Base-by-base conservation (phyloP, 306 rosid genomes). In the Corylus americana region DNA sequence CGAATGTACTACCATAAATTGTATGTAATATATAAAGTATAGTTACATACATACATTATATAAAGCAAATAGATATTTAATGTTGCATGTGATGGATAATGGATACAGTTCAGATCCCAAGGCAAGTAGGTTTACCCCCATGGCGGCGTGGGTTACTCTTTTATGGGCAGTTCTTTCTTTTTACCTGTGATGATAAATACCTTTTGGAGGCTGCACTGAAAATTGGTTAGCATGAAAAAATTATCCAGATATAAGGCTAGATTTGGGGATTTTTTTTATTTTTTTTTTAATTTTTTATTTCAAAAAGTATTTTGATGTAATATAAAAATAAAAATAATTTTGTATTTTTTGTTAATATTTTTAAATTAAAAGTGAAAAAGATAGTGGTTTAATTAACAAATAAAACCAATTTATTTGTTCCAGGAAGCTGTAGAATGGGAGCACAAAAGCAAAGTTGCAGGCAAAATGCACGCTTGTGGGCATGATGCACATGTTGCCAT, bases 391-490 rank as follows among this genome's bases (percentile, higher is more conserved):
- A 22, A 22, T 22, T 22, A 22, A 22, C 25, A 22, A 22, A 22
- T 22, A 22, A 22, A 22, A 22, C 25, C 25, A 22, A 22, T 22
- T 22, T 22, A 22, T 22, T 22, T 4, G 55, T 55, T 75, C 77
- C 55, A 91, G 93, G 97, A 93, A 85, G 92, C 91, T 11, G 92
- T 90, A 55, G 97, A 91, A 54, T 95, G 97, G 97, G 90, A 95
- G 82, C 87, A 90, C 89, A 92, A 89, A 74, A 92, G 97, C 76
- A 95, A 88, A 89, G 95, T 91, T 47, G 87, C 91, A 49, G 98
- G 97, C 82, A 95, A 91, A 87, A 95, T 95, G 98, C 98, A 92
- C 58, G 98, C 98, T 49, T 95, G 98, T 88, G 98, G 98, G 79
- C 98, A 95, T 86, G 98, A 95, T 70, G 98, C 97, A 42, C 98